phyloP scores from a whole-genome alignment of 2,329 filamentous ascomycete genomes.

The Penicillium sp. region DNA sequence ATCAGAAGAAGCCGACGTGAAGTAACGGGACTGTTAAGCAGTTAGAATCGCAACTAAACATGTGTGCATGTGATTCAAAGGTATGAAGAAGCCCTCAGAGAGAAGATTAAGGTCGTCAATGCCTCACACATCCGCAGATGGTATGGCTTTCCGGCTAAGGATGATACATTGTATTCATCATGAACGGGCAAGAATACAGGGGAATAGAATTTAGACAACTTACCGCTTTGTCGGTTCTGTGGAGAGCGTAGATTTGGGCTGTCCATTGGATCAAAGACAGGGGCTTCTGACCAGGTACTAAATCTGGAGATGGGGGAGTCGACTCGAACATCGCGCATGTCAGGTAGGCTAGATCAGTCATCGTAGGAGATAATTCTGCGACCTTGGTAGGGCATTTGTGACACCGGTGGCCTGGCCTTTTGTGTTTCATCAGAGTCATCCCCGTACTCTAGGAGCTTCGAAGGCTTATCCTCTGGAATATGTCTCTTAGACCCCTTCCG shows the following conservation, averaged over 20 bases:
- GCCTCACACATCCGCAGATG: constrained; percentile 41
- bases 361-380: constrained; percentile 40
- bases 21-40: not conserved
- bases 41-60: not conserved
- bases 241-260: not conserved
- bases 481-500: not conserved
- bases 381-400: constrained; percentile 19
- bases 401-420: not conserved
- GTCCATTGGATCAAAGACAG: not conserved
- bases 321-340: not conserved
- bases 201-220: constrained; percentile 11
- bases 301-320: not conserved
- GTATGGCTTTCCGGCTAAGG: constrained; percentile 76
- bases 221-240: not conserved
- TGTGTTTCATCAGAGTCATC: constrained; percentile 12
- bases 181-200: constrained; percentile 32
- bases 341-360: constrained; percentile 25
- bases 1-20: not conserved
- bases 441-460: constrained; percentile 50
- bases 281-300: not conserved
- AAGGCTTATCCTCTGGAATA: constrained; percentile 19
- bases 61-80: not conserved
- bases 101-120: constrained; percentile 48
- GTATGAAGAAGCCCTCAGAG: constrained; percentile 33
- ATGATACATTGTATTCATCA: constrained; percentile 92